Evolutionary conservation across 2,329 filamentous ascomycete genomes (phyloP).

Genomic region (Fonsecaea nubica): DNA sequence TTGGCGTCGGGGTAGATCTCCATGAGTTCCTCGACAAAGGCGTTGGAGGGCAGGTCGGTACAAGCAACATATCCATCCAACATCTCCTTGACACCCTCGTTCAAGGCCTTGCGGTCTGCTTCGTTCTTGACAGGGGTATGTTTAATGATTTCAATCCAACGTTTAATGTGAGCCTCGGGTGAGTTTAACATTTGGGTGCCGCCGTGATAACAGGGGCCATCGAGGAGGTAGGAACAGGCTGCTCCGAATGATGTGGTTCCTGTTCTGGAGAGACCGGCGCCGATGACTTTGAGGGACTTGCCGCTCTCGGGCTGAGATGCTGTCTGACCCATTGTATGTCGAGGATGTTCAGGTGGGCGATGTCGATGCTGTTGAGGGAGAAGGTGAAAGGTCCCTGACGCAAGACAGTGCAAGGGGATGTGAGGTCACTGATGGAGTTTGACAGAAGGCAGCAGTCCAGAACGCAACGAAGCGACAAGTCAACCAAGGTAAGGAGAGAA

Average conservation of each 20-base stretch:
- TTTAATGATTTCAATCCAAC: conserved; percentile 41
- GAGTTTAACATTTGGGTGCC: conserved; percentile 50
- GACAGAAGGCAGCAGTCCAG: conserved; percentile 9
- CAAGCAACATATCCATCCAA: conserved; percentile 55
- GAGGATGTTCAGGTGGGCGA: not conserved
- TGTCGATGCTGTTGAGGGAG: not conserved
- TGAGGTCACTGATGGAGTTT: not conserved
- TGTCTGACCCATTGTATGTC: conserved; percentile 36
- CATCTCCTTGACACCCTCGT: conserved; percentile 46
- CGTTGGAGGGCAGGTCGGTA: conserved; percentile 53
- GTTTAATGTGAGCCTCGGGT: conserved; percentile 39
- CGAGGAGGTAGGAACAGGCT: conserved; percentile 56
- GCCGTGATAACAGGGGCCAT: conserved; percentile 59
- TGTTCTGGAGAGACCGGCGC: conserved; percentile 49
- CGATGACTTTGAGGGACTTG: conserved; percentile 36
- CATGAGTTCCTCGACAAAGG: conserved; percentile 55
- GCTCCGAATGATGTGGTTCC: conserved; percentile 59
- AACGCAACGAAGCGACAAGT: conserved; percentile 7
- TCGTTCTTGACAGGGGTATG: conserved; percentile 37
- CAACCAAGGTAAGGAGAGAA: not conserved
- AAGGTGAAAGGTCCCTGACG: not conserved
- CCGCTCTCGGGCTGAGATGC: conserved; percentile 36
- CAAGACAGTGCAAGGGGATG: not conserved
- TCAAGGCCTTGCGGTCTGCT: conserved; percentile 41
- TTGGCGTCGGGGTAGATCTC: conserved; percentile 58